phyloP scores from a whole-genome alignment of 805 yeast species.

The Saturnispora diversa region DNA sequence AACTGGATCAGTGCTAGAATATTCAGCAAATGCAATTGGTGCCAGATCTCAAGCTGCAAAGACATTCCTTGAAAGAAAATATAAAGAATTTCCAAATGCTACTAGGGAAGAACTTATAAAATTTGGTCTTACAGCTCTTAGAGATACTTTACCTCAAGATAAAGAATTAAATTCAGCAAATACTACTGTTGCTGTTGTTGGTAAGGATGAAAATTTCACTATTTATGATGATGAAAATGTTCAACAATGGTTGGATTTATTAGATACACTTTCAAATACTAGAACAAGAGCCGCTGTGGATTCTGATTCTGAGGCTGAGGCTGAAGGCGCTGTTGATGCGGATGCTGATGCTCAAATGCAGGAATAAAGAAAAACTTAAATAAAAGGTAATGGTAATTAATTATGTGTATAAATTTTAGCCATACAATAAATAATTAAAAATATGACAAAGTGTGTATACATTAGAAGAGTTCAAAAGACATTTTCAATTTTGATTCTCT shows the following conservation, averaged over 20 bases:
- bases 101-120: slow-evolving; percentile 67
- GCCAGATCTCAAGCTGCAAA: slow-evolving; percentile 98
- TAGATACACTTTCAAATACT: slow-evolving; percentile 57
- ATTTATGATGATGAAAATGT: slow-evolving; percentile 84
- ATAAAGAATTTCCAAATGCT: slow-evolving; percentile 55
- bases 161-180: slow-evolving; percentile 78
- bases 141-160: slow-evolving; percentile 92
- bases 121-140: slow-evolving; percentile 81
- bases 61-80: slow-evolving; percentile 85
- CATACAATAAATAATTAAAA: no score
- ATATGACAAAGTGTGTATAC: no score
- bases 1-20: slow-evolving; percentile 86
- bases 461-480: no score
- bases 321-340: slow-evolving; percentile 20
- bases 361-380: background rate
- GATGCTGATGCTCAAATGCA: slow-evolving; percentile 21
- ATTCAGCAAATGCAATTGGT: slow-evolving; percentile 91
- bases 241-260: slow-evolving; percentile 68
- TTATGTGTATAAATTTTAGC: no score
- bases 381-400: no score
- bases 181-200: slow-evolving; percentile 91
- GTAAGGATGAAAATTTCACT: slow-evolving; percentile 60
- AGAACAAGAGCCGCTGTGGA: slow-evolving; percentile 38
- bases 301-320: slow-evolving; percentile 25
- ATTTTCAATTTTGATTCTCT: background rate